Evolutionary conservation across 2,329 filamentous ascomycete species (phyloP).

Genomic region (Neonectria ditissima): DNA sequence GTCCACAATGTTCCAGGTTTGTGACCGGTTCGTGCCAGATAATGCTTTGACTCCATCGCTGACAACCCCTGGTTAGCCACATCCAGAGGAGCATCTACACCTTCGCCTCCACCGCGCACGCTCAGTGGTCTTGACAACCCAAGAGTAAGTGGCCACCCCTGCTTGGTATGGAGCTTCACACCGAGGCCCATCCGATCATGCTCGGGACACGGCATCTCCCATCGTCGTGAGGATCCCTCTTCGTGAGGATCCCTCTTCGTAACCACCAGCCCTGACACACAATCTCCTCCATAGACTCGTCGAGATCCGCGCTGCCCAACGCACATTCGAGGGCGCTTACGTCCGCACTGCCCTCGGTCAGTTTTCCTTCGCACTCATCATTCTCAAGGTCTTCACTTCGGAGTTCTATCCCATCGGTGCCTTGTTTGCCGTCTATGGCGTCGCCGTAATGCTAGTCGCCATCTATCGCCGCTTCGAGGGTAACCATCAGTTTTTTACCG

Average conservation of each 20-base stretch:
- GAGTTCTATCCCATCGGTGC: slow-evolving; percentile 99
- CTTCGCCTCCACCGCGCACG: slow-evolving; percentile 86
- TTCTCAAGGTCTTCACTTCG: slow-evolving; percentile 91
- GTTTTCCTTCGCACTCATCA: slow-evolving; percentile 93
- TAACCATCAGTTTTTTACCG: slow-evolving; percentile 90
- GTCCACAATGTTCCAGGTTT: slow-evolving; percentile 44
- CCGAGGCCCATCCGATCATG: slow-evolving; percentile 4
- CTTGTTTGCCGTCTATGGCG: slow-evolving; percentile 91
- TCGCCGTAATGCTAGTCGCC: slow-evolving; percentile 84
- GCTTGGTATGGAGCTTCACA: slow-evolving; percentile 4
- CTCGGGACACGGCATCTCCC: slow-evolving; percentile 2
- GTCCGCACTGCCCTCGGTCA: slow-evolving; percentile 94
- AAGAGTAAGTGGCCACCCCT: slow-evolving; percentile 68
- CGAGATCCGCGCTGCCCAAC: slow-evolving; percentile 92
- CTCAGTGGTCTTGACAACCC: slow-evolving; percentile 82
- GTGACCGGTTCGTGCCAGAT: slow-evolving; percentile 18
- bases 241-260: neutral
- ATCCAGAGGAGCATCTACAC: slow-evolving; percentile 79
- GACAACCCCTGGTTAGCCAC: slow-evolving; percentile 57
- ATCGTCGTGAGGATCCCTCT: neutral
- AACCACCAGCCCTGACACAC: neutral
- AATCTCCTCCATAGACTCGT: slow-evolving; percentile 69
- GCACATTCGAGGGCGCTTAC: slow-evolving; percentile 97
- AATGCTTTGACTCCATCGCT: slow-evolving; percentile 23
- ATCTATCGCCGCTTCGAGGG: slow-evolving; percentile 90